phyloP scores from a whole-genome alignment of 176 grass and related monocot species.

The Carex kokanica region DNA sequence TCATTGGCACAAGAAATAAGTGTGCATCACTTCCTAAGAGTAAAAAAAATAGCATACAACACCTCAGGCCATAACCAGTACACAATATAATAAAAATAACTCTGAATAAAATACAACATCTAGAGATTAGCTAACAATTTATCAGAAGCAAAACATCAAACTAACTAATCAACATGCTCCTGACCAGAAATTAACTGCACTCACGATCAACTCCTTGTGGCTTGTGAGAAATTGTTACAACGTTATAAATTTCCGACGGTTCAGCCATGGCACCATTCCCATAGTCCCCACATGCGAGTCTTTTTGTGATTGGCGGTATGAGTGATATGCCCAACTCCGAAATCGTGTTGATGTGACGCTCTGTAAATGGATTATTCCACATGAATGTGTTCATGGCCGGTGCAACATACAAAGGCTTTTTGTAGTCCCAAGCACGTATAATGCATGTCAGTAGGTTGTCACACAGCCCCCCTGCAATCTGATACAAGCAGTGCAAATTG shows the following conservation, averaged over 20 bases:
- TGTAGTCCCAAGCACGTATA: constrained; percentile 87
- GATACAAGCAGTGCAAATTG: constrained; percentile 2
- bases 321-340: constrained; percentile 53
- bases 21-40: background rate
- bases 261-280: constrained; percentile 96
- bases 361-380: constrained; percentile 89
- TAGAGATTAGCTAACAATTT: constrained; percentile 12
- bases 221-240: constrained; percentile 59
- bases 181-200: background rate
- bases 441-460: constrained; percentile 97
- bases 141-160: constrained; percentile 13
- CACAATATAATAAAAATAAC: background rate
- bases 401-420: constrained; percentile 68
- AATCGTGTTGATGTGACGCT: constrained; percentile 54
- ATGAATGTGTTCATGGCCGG: constrained; percentile 97
- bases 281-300: constrained; percentile 66
- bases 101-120: background rate
- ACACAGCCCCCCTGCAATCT: constrained; percentile 83
- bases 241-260: constrained; percentile 45
- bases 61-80: background rate
- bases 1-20: too few species aligned
- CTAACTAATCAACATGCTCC: background rate
- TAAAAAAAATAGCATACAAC: background rate
- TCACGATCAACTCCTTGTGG: background rate
- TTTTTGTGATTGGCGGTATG: constrained; percentile 62